Percentiles rank a stretch among this genome's conserved stretches.
Evolutionary conservation across 2,329 filamentous ascomycete genomes (phyloP).

Genomic region (Colletotrichum tofieldiae): DNA sequence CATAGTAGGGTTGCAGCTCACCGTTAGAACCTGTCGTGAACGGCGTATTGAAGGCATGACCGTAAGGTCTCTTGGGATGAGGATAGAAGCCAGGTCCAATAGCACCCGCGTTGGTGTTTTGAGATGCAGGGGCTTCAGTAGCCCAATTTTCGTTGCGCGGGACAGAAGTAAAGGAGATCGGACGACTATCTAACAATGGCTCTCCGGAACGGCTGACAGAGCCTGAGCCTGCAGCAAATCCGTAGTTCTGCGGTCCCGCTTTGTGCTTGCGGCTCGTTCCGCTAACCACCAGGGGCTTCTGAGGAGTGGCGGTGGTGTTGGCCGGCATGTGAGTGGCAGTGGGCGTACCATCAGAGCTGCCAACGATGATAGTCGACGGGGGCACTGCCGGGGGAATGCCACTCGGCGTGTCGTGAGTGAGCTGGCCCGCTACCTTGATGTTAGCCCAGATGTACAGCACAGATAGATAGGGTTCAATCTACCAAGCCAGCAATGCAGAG

Average conservation of each 20-base stretch:
- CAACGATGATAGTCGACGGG: too few species aligned
- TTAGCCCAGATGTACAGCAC: background rate
- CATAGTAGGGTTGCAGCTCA: constrained; percentile 13
- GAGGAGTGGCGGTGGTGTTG: background rate
- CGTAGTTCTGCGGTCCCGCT: background rate
- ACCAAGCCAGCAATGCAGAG: constrained; percentile 57
- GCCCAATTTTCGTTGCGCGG: background rate
- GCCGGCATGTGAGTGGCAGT: background rate
- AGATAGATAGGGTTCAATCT: constrained; percentile 35
- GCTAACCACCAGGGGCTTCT: constrained; percentile 8
- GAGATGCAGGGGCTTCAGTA: background rate
- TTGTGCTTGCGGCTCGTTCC: constrained; percentile 7
- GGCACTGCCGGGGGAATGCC: constrained; percentile 16
- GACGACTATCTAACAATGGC: background rate
- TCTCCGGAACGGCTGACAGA: background rate
- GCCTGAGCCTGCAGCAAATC: background rate
- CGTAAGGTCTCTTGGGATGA: background rate
- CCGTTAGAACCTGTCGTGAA: constrained; percentile 15
- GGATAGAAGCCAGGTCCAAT: background rate
- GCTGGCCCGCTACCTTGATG: constrained; percentile 16
- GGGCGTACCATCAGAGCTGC: background rate
- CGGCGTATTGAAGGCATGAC: constrained; percentile 4
- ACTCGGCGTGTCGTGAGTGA: constrained; percentile 14
- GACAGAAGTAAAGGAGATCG: background rate
- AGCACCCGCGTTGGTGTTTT: background rate